These are phyloP conservation scores for Cyamopsis tetragonoloba DNA, from an alignment of 306 rosid species.

Conservation along the genomic window DNA sequence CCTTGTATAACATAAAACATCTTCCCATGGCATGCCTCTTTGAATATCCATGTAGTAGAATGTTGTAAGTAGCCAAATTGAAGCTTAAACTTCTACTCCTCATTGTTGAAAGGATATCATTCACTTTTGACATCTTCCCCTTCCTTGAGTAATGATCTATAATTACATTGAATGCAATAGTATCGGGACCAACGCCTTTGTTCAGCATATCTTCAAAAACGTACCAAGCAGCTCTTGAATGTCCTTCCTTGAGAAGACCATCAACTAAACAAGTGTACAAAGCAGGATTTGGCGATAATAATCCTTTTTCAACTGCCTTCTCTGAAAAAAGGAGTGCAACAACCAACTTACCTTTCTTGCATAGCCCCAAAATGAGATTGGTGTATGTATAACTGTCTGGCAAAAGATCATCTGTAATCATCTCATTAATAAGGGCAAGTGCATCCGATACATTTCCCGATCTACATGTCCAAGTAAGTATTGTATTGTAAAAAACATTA, in stretches of 20 bases:
- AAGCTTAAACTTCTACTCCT: slow-evolving; percentile 40
- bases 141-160: slow-evolving; percentile 58
- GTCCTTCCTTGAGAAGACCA: slow-evolving; percentile 69
- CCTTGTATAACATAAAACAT: slow-evolving; percentile 42
- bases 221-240: slow-evolving; percentile 54
- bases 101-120: slow-evolving; percentile 49
- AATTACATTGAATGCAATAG: slow-evolving; percentile 49
- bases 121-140: slow-evolving; percentile 47
- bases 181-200: slow-evolving; percentile 52
- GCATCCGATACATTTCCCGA: slow-evolving; percentile 56
- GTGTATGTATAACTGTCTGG: slow-evolving; percentile 59
- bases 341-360: slow-evolving; percentile 57
- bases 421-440: slow-evolving; percentile 50
- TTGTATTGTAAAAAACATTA: slow-evolving; percentile 53
- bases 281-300: slow-evolving; percentile 42
- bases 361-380: slow-evolving; percentile 55
- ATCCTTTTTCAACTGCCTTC: slow-evolving; percentile 46
- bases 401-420: slow-evolving; percentile 49
- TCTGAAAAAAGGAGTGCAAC: slow-evolving; percentile 49
- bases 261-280: slow-evolving; percentile 53
- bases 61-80: slow-evolving; percentile 60
- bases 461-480: slow-evolving; percentile 49
- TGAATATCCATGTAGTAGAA: slow-evolving; percentile 69
- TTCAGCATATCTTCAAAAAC: slow-evolving; percentile 60
- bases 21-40: slow-evolving; percentile 37